These are phyloP conservation scores for Pichia sp. DNA, from an alignment of 1,139 yeast species.

Conservation along the genomic window DNA sequence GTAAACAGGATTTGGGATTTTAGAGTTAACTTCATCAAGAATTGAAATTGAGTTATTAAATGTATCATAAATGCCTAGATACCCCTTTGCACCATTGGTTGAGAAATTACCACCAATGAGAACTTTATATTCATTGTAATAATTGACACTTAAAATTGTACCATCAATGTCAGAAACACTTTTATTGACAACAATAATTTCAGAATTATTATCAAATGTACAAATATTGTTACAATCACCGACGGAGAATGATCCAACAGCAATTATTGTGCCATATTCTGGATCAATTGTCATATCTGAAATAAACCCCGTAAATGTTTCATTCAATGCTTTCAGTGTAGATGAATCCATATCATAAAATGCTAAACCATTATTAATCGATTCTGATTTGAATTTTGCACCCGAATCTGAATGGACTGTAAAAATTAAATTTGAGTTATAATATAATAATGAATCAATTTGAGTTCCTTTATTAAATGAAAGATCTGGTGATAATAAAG, in stretches of 20 bases:
- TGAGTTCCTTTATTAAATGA: slow-evolving; percentile 35
- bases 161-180: slow-evolving; percentile 31
- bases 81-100: slow-evolving; percentile 3
- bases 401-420: slow-evolving; percentile 47
- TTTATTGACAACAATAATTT: slow-evolving; percentile 45
- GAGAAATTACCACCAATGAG: slow-evolving; percentile 55
- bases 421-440: slow-evolving; percentile 38
- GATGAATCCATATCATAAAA: slow-evolving; percentile 13
- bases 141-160: slow-evolving; percentile 56
- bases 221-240: slow-evolving; percentile 61
- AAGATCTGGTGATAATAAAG: slow-evolving; percentile 21
- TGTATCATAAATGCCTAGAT: slow-evolving; percentile 21
- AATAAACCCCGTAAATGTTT: slow-evolving; percentile 19
- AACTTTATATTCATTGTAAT: slow-evolving; percentile 43
- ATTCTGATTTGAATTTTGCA: slow-evolving; percentile 17
- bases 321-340: slow-evolving; percentile 11
- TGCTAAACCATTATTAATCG: slow-evolving; percentile 13
- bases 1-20: slow-evolving; percentile 20
- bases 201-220: slow-evolving; percentile 41
- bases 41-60: slow-evolving; percentile 20
- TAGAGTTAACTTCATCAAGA: slow-evolving; percentile 5
- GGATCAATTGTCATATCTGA: slow-evolving; percentile 23
- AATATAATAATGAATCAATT: slow-evolving; percentile 40
- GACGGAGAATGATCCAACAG: slow-evolving; percentile 66
- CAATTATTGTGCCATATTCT: slow-evolving; percentile 37